phyloP scores from a whole-genome alignment of 1,284 basidiomycete genomes.

The Tausonia pullulans region DNA sequence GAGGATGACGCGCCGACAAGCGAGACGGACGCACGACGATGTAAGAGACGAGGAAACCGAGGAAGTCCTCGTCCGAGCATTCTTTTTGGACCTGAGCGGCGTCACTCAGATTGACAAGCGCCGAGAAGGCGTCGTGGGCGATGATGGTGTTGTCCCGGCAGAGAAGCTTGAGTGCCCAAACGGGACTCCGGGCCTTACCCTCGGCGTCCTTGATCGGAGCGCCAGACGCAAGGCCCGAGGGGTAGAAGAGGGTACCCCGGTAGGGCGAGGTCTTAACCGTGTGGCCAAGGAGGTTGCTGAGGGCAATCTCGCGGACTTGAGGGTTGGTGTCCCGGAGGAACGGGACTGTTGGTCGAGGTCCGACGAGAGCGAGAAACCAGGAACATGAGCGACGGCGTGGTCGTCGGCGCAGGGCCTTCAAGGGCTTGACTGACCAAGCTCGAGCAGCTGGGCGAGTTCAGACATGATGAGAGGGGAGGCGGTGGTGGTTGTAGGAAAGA shows the following conservation, averaged over 20 bases:
- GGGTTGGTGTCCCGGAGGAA: conserved; percentile 46
- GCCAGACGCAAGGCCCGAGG: conserved; percentile 34
- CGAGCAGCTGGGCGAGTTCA: conserved; percentile 12
- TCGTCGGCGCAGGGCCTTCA: too few relatives aligned
- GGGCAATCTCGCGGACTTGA: conserved; percentile 72
- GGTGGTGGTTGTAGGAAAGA: too few relatives aligned
- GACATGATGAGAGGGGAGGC: background rate
- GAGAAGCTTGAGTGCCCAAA: conserved; percentile 59
- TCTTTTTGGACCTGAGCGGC: conserved; percentile 56
- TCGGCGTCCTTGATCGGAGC: conserved; percentile 41
- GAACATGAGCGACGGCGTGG: background rate
- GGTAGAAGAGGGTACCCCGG: conserved; percentile 58
- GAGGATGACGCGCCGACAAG: background rate
- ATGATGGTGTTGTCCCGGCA: conserved; percentile 77
- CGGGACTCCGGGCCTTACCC: conserved; percentile 36
- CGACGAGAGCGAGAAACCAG: background rate
- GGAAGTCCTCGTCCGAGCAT: conserved; percentile 62
- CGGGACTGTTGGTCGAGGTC: conserved; percentile 1
- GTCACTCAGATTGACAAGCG: conserved; percentile 88
- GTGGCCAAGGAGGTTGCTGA: conserved; percentile 69
- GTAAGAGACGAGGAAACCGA: conserved; percentile 78
- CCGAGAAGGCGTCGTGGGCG: conserved; percentile 89
- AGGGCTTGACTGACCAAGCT: conserved; percentile 2
- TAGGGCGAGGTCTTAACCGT: conserved; percentile 60
- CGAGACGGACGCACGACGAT: conserved; percentile 55